phyloP scores from a whole-genome alignment of 1,284 basidiomycete species.

The Pseudomicrostroma phylloplanum region DNA sequence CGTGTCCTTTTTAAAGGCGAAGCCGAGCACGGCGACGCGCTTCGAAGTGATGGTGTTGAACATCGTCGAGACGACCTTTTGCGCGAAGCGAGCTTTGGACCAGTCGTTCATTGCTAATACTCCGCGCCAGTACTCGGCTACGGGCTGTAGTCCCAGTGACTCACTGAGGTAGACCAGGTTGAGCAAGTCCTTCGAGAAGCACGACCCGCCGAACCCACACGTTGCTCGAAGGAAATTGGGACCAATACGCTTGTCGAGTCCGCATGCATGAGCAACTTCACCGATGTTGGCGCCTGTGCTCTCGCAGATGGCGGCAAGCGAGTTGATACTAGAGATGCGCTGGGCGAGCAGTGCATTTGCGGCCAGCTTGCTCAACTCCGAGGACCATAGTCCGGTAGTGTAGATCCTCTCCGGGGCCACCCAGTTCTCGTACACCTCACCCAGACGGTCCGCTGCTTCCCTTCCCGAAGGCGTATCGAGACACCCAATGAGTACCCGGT shows the following conservation, averaged over 20 bases:
- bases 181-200: slow-evolving; percentile 85
- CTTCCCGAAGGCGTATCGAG: slow-evolving; percentile 79
- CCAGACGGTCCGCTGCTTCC: slow-evolving; percentile 69
- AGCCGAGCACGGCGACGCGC: slow-evolving; percentile 92
- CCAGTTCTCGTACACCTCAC: slow-evolving; percentile 88
- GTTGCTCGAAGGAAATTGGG: slow-evolving; percentile 91
- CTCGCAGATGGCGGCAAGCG: slow-evolving; percentile 96
- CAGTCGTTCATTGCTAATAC: slow-evolving; percentile 51
- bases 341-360: slow-evolving; percentile 95
- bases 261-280: slow-evolving; percentile 91
- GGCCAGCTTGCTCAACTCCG: slow-evolving; percentile 94
- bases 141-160: slow-evolving; percentile 85
- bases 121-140: slow-evolving; percentile 86
- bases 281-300: slow-evolving; percentile 99
- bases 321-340: slow-evolving; percentile 96
- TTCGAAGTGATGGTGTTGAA: slow-evolving; percentile 97
- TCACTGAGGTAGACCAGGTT: slow-evolving; percentile 91
- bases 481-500: slow-evolving; percentile 94
- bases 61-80: slow-evolving; percentile 60
- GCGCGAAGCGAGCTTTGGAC: slow-evolving; percentile 49
- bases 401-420: slow-evolving; percentile 80
- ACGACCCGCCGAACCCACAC: slow-evolving; percentile 95
- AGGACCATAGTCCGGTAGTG: slow-evolving; percentile 95
- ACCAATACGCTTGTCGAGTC: slow-evolving; percentile 85
- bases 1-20: slow-evolving; percentile 54